phyloP scores from a whole-genome alignment of 179 eudicot species.

The Spinacia oleracea region DNA sequence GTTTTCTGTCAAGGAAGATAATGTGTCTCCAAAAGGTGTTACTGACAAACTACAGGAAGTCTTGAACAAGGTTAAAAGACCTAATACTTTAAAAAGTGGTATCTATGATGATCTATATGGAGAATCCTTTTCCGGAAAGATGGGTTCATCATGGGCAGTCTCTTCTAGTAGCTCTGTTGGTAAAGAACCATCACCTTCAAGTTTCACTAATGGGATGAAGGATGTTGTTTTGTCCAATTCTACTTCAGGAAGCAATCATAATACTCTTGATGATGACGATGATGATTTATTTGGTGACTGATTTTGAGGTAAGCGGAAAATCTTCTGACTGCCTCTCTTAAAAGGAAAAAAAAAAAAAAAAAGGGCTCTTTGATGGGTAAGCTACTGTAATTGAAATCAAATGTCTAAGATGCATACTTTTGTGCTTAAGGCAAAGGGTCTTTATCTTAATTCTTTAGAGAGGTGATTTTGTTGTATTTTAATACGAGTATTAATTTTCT shows the following conservation, averaged over 20 bases:
- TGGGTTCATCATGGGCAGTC: conserved; percentile 88
- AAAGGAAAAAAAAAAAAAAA: background rate
- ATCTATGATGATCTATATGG: conserved; percentile 90
- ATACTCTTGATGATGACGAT: conserved; percentile 47
- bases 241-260: conserved; percentile 29
- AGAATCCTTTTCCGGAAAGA: conserved; percentile 65
- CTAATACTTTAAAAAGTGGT: conserved; percentile 56
- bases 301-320: conserved; percentile 15
- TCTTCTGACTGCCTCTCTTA: conserved; percentile 18
- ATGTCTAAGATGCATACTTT: background rate
- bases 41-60: conserved; percentile 80
- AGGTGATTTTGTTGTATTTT: conserved; percentile 9
- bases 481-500: background rate
- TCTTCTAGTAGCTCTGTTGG: conserved; percentile 43
- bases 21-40: conserved; percentile 57
- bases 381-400: conserved; percentile 6
- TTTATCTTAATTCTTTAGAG: background rate
- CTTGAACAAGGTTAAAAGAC: conserved; percentile 74
- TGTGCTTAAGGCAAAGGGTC: background rate
- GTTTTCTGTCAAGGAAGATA: conserved; percentile 53
- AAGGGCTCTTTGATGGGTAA: conserved; percentile 11
- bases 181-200: conserved; percentile 38
- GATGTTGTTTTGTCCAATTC: conserved; percentile 25
- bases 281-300: conserved; percentile 75
- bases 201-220: conserved; percentile 30